Evolutionary conservation across 768 basidiomycete genomes (phyloP).

Genomic region (Phylloporus scabripes): DNA sequence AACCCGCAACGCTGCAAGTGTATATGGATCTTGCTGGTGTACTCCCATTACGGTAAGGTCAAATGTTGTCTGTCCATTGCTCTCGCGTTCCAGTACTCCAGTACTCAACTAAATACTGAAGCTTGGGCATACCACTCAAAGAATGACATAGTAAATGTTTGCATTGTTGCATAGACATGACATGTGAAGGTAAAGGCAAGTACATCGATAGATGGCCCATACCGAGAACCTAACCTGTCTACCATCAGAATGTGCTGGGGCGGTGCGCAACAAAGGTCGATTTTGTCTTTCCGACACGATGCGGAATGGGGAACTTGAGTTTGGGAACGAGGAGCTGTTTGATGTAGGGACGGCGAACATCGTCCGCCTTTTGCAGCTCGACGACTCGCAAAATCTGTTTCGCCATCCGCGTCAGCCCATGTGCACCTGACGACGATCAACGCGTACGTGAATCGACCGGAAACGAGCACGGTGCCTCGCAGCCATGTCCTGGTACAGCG

Average conservation of each 20-base stretch:
- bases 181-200: background rate
- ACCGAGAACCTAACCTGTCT: background rate
- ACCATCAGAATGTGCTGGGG: constrained; percentile 61
- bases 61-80: too few species aligned
- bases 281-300: constrained; percentile 73
- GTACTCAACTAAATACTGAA: too few species aligned
- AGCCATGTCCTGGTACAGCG: constrained; percentile 99
- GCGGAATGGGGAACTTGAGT: constrained; percentile 97
- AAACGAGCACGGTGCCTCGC: constrained; percentile 98
- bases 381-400: constrained; percentile 91
- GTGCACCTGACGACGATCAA: background rate
- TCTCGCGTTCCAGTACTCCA: too few species aligned
- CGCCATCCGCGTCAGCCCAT: background rate
- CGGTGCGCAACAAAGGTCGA: constrained; percentile 78
- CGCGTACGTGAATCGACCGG: constrained; percentile 90
- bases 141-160: too few species aligned
- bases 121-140: too few species aligned
- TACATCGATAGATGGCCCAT: constrained; percentile 12
- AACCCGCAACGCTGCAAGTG: too few species aligned
- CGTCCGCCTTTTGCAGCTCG: constrained; percentile 88
- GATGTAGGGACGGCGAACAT: constrained; percentile 96
- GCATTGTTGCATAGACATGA: background rate
- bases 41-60: too few species aligned
- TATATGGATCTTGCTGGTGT: too few species aligned
- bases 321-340: constrained; percentile 86